Conservation (phyloP, 108 stramenopile species). For the Nitzschia inconspicua region DNA sequence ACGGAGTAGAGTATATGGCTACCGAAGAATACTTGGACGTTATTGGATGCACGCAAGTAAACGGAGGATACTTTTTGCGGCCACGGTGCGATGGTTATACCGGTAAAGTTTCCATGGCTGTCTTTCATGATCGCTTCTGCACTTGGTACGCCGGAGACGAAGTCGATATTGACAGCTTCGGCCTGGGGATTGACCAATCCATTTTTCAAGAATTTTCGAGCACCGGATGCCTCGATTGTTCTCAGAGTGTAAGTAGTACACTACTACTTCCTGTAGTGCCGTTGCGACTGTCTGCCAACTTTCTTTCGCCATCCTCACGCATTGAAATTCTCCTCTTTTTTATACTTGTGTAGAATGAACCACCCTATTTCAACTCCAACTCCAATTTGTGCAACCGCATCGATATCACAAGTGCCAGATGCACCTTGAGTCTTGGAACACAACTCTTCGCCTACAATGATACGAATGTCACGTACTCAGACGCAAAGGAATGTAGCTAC, state of each 20-base stretch:
- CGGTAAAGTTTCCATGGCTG: slow-evolving; percentile 39
- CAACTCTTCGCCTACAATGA: slow-evolving; percentile 17
- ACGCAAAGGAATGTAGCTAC: slow-evolving; percentile 37
- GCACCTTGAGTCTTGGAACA: slow-evolving; percentile 24
- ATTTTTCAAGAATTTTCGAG: slow-evolving; percentile 30
- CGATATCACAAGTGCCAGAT: slow-evolving; percentile 25
- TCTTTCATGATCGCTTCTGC: slow-evolving; percentile 62
- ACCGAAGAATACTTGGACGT: slow-evolving; percentile 35
- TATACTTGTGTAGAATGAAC: slow-evolving; percentile 19
- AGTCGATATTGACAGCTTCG: slow-evolving; percentile 40
- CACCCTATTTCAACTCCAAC: slow-evolving; percentile 51
- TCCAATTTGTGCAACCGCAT: slow-evolving; percentile 49
- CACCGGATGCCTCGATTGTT: slow-evolving; percentile 40
- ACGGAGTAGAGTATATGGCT: slow-evolving; percentile 17
- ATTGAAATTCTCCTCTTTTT: slow-evolving; percentile 1
- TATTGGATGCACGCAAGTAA: slow-evolving; percentile 37
- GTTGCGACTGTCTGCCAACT: neutral
- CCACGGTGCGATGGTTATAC: slow-evolving; percentile 49
- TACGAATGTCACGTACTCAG: neutral
- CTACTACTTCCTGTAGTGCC: neutral
- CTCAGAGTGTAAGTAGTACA: slow-evolving; percentile 34
- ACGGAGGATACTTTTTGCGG: slow-evolving; percentile 42
- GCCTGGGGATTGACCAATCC: slow-evolving; percentile 29
- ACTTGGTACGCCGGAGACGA: slow-evolving; percentile 44
- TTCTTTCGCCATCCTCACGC: neutral